Base-by-base conservation (phyloP, 345 rosid genomes). In the Eucalyptus polybractea region DNA sequence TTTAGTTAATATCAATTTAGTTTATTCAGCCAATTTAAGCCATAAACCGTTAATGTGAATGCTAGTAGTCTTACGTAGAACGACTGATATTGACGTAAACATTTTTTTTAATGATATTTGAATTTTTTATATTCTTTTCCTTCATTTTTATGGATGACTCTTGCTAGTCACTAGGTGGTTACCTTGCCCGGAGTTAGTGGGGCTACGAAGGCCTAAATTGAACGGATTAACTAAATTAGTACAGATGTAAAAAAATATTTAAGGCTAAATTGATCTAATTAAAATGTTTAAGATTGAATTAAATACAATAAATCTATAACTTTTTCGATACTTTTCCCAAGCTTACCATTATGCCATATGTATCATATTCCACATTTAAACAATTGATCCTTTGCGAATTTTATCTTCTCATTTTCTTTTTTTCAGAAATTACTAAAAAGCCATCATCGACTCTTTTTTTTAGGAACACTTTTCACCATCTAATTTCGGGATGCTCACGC, bases 21-120 rank as follows among this genome's bases (percentile, higher is more conserved):
- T 56, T 25, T 56, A 56, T 56, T 3, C 1, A 0, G 3, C 13
- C 13, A 10, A 56, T 24, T 56, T 4, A 56, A 10, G 0, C 2
- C 0, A 10, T 24, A 56, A 56, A 56, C 1, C 13, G 0, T 56
- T 27, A 22, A 56, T 27, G 6, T 24, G 1, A 22, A 56, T 27
- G 3, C 13, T 56, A 9, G 1, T 4, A 25, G 1, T 53, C 19
- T 22, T 2, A 56, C 0, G 0, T 24, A 25, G 0, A 22, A 56
- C 0, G 1, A 10, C 0, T 1, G 0, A 56, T 22, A 10, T 0
- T 9, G 0, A 10, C 2, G 3, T 56, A 1, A 1, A 24, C 1
- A 24, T 24, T 24, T 56, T 56, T 56, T 24, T 56, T 22, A 56
- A 56, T 8, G 3, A 56, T 9, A 53, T 56, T 56, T 56, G 13